Percentiles rank a stretch among this genome's conserved stretches.
Evolutionary conservation across 2,329 filamentous ascomycete species (phyloP).

Genomic region (Volutella citrinella): DNA sequence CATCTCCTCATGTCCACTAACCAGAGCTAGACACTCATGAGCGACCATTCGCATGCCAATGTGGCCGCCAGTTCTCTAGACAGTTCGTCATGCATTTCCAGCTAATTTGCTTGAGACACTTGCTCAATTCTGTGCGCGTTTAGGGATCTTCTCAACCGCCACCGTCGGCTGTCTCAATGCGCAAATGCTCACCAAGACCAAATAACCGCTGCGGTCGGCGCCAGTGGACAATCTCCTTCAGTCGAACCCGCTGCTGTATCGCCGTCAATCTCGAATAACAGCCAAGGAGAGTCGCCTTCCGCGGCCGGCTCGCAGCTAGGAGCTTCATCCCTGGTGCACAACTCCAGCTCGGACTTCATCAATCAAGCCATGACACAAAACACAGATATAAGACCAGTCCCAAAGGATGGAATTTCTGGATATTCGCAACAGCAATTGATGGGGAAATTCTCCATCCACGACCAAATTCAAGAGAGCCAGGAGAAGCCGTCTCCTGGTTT

Average conservation of each 20-base stretch:
- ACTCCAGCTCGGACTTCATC: background rate
- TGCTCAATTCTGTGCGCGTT: background rate
- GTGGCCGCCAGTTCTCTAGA: slow-evolving; percentile 28
- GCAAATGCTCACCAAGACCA: background rate
- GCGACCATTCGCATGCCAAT: slow-evolving; percentile 29
- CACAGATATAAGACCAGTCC: background rate
- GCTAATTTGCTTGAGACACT: background rate
- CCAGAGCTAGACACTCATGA: slow-evolving; percentile 30
- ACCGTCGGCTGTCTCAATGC: slow-evolving; percentile 10
- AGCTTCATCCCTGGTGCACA: background rate
- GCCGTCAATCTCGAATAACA: slow-evolving; percentile 1
- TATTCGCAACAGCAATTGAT: slow-evolving; percentile 4
- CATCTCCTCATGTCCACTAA: background rate
- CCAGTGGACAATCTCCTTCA: too few species aligned
- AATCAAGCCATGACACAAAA: background rate
- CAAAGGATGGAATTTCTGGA: background rate
- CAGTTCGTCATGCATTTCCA: slow-evolving; percentile 20
- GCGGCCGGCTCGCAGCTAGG: background rate
- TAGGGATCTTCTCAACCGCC: slow-evolving; percentile 13
- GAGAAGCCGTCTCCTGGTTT: too few species aligned
- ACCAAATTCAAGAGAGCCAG: background rate
- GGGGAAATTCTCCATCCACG: slow-evolving; percentile 2
- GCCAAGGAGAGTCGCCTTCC: background rate
- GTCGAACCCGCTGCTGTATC: background rate
- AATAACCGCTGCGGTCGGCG: too few species aligned